Conservation (phyloP, 2,329 filamentous ascomycete genomes). For the Talaromyces sp. region DNA sequence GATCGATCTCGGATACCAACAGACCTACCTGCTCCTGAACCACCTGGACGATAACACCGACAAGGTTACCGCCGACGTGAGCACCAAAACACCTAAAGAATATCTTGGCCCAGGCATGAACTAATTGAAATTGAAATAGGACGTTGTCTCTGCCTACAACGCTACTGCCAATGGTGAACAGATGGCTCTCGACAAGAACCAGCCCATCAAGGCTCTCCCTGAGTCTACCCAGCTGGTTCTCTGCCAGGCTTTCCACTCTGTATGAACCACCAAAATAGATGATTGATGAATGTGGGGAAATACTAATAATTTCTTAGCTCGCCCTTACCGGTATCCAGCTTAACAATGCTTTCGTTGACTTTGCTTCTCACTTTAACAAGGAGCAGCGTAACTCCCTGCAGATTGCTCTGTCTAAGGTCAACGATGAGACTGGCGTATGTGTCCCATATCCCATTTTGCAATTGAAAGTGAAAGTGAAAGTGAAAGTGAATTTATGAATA, state of each 20-base stretch:
- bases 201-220: slow-evolving; percentile 7
- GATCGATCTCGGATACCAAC: slow-evolving; percentile 13
- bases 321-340: slow-evolving; percentile 11
- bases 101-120: not conserved
- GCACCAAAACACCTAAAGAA: not conserved
- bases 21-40: slow-evolving; percentile 9
- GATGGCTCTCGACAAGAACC: slow-evolving; percentile 7
- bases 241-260: slow-evolving; percentile 17
- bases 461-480: no score
- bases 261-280: slow-evolving; percentile 1
- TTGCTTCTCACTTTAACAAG: slow-evolving; percentile 9
- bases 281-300: not conserved
- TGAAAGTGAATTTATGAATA: no score
- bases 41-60: slow-evolving; percentile 4
- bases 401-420: slow-evolving; percentile 7
- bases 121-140: not conserved
- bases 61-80: slow-evolving; percentile 2
- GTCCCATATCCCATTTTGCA: not conserved
- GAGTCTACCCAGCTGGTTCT: slow-evolving; percentile 11
- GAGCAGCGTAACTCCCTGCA: slow-evolving; percentile 8
- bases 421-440: slow-evolving; percentile 9
- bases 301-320: slow-evolving; percentile 2
- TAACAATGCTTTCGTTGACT: slow-evolving; percentile 7
- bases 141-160: slow-evolving; percentile 10
- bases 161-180: slow-evolving; percentile 3